These are phyloP conservation scores for Pseudogymnoascus verrucosus DNA, from an alignment of 2,329 filamentous ascomycete genomes.

Conservation along the genomic window DNA sequence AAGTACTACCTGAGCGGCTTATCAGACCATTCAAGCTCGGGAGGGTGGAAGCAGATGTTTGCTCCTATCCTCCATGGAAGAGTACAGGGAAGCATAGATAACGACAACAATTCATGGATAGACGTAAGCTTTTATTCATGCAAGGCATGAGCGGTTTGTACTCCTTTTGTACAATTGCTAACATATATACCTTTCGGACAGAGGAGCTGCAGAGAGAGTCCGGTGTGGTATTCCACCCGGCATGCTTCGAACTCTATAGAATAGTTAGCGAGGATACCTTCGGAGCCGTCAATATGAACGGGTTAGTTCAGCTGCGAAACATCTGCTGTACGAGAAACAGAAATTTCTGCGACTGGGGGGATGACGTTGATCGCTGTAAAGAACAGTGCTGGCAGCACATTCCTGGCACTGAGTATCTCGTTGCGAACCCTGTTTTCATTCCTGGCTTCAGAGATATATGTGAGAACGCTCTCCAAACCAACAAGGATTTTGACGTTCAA, in stretches of 20 bases:
- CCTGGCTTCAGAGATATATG: slow-evolving; percentile 18
- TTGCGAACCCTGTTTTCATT: slow-evolving; percentile 22
- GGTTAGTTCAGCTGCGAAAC: slow-evolving; percentile 9
- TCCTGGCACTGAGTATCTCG: slow-evolving; percentile 18
- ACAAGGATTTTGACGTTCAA: background rate
- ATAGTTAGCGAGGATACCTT: background rate
- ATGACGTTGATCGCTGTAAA: background rate
- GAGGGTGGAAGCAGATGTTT: background rate
- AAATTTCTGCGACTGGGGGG: background rate
- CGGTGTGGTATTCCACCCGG: slow-evolving; percentile 17
- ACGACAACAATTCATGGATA: background rate
- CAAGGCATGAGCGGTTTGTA: background rate
- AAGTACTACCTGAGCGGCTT: background rate
- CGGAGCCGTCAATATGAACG: slow-evolving; percentile 11
- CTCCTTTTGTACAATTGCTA: background rate
- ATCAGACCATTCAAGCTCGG: background rate
- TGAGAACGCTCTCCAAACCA: background rate
- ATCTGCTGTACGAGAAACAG: background rate
- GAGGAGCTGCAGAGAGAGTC: slow-evolving; percentile 10
- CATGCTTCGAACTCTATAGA: slow-evolving; percentile 18
- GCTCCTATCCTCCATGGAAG: background rate
- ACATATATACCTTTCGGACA: background rate
- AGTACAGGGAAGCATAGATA: background rate
- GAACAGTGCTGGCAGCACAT: slow-evolving; percentile 15
- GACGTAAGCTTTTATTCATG: background rate